Evolutionary conservation across 2,329 filamentous ascomycete genomes (phyloP).

Genomic region (Colletotrichum lentis): DNA sequence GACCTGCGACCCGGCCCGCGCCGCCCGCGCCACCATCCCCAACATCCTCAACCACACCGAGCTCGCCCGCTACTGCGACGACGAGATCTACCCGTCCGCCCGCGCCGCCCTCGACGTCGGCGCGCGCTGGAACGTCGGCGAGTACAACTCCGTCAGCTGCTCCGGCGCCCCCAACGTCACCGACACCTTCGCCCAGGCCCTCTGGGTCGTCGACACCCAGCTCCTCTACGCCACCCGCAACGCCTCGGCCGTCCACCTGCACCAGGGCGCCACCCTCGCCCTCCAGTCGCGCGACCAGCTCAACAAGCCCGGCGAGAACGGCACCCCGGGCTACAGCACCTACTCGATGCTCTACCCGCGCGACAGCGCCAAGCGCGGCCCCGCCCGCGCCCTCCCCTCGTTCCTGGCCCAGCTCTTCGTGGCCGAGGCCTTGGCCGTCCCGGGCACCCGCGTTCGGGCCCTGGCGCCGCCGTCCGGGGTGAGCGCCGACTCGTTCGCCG

Average conservation of each 20-base stretch:
- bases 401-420: constrained; percentile 36
- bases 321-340: constrained; percentile 32
- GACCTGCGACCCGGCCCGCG: constrained; percentile 27
- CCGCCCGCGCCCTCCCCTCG: constrained; percentile 30
- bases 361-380: constrained; percentile 33
- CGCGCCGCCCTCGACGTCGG: constrained; percentile 30
- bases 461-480: constrained; percentile 6
- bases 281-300: constrained; percentile 36
- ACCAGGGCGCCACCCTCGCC: constrained; percentile 41
- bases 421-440: constrained; percentile 33
- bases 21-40: constrained; percentile 18
- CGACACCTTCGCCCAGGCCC: constrained; percentile 52
- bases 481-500: background rate
- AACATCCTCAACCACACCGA: constrained; percentile 36
- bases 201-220: constrained; percentile 51
- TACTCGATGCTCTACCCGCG: constrained; percentile 40
- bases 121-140: constrained; percentile 45
- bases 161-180: constrained; percentile 50
- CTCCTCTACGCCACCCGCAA: constrained; percentile 51
- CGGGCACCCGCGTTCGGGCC: constrained; percentile 13
- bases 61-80: constrained; percentile 34
- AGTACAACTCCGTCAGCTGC: constrained; percentile 53
- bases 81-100: constrained; percentile 31
- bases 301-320: constrained; percentile 32
- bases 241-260: constrained; percentile 48